Conservation (phyloP, 805 yeast species). For the Cyberlindnera amylophila region DNA sequence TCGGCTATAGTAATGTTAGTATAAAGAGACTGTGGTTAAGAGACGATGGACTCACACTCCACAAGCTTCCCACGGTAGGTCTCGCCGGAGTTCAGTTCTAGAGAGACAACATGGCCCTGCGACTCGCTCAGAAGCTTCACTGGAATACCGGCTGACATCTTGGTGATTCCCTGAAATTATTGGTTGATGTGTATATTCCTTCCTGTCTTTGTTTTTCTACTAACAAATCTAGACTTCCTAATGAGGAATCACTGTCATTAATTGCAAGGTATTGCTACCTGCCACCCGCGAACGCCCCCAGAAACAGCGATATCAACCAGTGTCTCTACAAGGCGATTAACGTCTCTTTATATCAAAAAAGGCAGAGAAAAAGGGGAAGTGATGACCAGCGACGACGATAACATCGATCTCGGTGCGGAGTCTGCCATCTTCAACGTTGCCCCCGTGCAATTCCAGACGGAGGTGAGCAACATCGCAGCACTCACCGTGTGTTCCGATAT, state of each 20-base stretch:
- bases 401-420: constrained; percentile 4
- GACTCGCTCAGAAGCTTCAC: constrained; percentile 84
- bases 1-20: constrained; percentile 37
- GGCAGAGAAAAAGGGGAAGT: background rate
- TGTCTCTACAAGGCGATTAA: no score
- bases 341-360: no score
- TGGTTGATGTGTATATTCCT: background rate
- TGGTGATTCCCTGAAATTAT: background rate
- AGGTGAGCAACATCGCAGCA: constrained; percentile 41
- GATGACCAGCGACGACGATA: constrained; percentile 16
- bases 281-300: background rate
- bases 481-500: constrained; percentile 53
- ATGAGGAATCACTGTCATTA: background rate
- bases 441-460: constrained; percentile 51
- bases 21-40: background rate
- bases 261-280: background rate
- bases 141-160: constrained; percentile 61
- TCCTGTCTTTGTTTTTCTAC: background rate
- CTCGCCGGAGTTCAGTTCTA: constrained; percentile 83
- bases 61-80: constrained; percentile 82
- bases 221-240: background rate
- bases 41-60: constrained; percentile 42
- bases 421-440: constrained; percentile 28
- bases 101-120: constrained; percentile 78
- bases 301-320: no score